Evolutionary conservation across 192 early-diverging fungal species (phyloP).

Genomic region (Phlyctochytrium planicorne): DNA sequence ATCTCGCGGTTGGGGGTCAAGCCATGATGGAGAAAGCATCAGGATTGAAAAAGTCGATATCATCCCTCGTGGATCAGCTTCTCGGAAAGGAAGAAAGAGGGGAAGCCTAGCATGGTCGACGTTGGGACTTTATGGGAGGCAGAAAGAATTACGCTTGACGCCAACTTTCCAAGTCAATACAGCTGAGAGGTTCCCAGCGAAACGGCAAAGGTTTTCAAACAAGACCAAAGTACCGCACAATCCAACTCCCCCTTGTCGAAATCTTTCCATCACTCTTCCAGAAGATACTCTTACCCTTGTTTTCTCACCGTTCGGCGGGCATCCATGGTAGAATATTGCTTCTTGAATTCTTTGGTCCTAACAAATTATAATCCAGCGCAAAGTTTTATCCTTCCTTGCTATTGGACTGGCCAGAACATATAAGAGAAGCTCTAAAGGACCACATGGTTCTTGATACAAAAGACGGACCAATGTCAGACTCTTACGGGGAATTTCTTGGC

Average conservation of each 20-base stretch:
- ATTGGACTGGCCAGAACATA: not conserved
- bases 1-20: constrained; percentile 66
- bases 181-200: no score
- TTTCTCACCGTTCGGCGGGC: not conserved
- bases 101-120: not conserved
- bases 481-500: no score
- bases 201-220: no score
- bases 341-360: not conserved
- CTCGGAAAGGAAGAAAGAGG: not conserved
- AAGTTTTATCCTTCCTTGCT: not conserved
- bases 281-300: not conserved
- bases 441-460: not conserved
- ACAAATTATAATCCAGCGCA: not conserved
- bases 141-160: no score
- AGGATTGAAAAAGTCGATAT: constrained; percentile 58
- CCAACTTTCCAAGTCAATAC: no score
- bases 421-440: not conserved
- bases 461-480: not conserved
- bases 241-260: no score
- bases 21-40: constrained; percentile 76
- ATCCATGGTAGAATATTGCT: not conserved
- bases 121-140: not conserved
- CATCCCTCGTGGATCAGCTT: constrained; percentile 44
- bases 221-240: no score
- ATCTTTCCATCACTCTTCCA: not conserved